Base-by-base conservation (phyloP, 164 flowering plant genomes). In the Dillenia suffruticosa region DNA sequence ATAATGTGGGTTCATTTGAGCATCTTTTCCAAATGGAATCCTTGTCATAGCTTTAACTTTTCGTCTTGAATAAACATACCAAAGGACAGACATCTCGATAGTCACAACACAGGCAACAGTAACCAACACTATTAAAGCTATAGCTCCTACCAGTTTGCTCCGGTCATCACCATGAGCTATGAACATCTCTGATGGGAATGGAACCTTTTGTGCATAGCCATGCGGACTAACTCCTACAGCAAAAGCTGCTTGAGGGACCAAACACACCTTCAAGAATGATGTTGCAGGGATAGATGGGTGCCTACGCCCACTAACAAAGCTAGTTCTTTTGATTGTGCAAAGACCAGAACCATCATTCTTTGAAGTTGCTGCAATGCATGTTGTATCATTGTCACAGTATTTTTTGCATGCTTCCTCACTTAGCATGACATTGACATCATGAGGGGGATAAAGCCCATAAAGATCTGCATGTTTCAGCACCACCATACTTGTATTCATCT, bases 261-360 rank as follows among this genome's bases (percentile, higher is more conserved):
- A 69, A 60, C 87, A 83, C n/a, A 74, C 77, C 59, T 80, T 80
- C 74, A 80, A 51, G 72, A 70, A 82, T 1, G 84, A 80, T 57
- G 60, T 61, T 5, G 82, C 70, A 40, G 74, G 67, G 9, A 63
- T 56, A 50, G 78, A 75, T 17, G 77, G 75, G 54, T 63, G 63
- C 57, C 63, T 63, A 59, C 74, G 80, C 44, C 87, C 87, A 26
- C 82, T 78, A 16, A 83, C 58, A 68, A 74, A 83, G 58, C 70
- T 57, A 2, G 84, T 80, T 66, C 80, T 59, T 67, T 80, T 78
- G 50, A 83, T 57, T 0, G 78, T 77, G 71, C 87, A 83, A 54
- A 74, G 51, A 46, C 87, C 84, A 1, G 87, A 80, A n/a, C 87
- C 87, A 65, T 83, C 84, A 58, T 83, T 78, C 63, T 58, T 74